Evolutionary conservation across 345 rosid species (phyloP), one percentile per base, ranked within the genome.

Genomic region (Excoecaria agallocha): DNA sequence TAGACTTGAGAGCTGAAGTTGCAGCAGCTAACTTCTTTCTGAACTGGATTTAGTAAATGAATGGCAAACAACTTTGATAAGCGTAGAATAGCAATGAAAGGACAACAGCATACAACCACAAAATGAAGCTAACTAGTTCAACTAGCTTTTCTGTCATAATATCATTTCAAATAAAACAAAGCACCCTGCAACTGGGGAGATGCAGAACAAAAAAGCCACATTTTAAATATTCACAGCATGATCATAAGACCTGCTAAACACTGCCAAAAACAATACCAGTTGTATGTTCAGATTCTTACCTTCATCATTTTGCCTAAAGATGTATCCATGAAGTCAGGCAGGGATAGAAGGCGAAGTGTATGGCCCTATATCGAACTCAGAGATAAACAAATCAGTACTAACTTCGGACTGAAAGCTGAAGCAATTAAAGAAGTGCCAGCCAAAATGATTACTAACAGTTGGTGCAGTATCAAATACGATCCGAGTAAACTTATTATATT

Each of bases 391-490:
- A 45, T 66, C 48, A 66, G 52, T 15, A 66, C 59, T 15, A 56
- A 69, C 17, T 24, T 20, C n/a, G 70, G 48, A 24, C 25, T 24
- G 76, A 76, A 73, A 7, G 16, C 46, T 35, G 70, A 77, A 73
- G 25, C 16, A 76, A 77, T 38, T 68, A 56, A 39, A 24, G 58
- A 60, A 20, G 62, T 60, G 60, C 52, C 37, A 54, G 60, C 52
- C 37, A 54, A 56, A 25, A 66, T 25, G 45, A 39, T 25, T 48
- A 81, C 97, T 82, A 55, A 92, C 97, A 84, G 90, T 88, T 45
- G 97, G 93, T 57, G 96, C 96, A 51, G 96, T 90, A 78, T 89
- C 96, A 69, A 90, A 88, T 50, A 90, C 88, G 66, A 88, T 84
- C 72, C 91, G 84, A 35, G 92, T 86, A 77, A 93, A 89, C 80